Percentiles rank a stretch among this genome's conserved stretches.
phyloP scores from a whole-genome alignment of 495 filamentous ascomycete species.

The Penicillium egyptiacum region DNA sequence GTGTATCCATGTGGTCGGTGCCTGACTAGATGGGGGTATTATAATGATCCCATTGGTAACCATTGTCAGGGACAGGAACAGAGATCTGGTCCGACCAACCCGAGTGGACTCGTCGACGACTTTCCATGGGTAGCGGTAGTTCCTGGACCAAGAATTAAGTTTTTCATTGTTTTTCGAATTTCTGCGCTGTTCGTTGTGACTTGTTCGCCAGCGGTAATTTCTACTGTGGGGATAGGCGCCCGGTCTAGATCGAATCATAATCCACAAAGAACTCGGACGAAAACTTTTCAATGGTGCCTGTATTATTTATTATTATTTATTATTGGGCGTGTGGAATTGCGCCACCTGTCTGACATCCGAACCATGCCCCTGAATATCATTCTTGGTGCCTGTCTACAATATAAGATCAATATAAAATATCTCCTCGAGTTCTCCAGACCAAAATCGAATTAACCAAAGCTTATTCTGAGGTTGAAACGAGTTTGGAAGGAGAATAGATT shows the following conservation, averaged over 20 bases:
- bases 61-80: neutral
- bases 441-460: conserved; percentile 2
- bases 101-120: neutral
- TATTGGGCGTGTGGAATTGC: conserved; percentile 1
- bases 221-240: neutral
- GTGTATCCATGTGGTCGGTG: conserved; percentile 9
- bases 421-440: neutral
- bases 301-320: neutral
- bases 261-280: neutral
- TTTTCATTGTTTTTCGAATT: neutral
- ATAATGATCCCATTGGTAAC: conserved; percentile 8
- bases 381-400: neutral
- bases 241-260: conserved; percentile 12
- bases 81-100: conserved; percentile 8
- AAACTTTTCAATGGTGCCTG: neutral
- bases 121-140: neutral
- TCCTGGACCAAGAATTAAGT: neutral
- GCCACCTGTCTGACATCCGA: conserved; percentile 3
- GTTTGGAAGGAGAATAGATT: conserved; percentile 5
- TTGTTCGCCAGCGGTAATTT: conserved; percentile 2
- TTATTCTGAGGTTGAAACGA: conserved; percentile 9
- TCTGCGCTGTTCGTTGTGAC: conserved; percentile 1
- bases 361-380: conserved; percentile 1
- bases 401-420: neutral
- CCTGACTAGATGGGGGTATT: neutral